A percentile compares a stretch with the other conserved stretches of the same genome.
These are phyloP conservation scores for Boletus speciosus DNA, from an alignment of 768 basidiomycete genomes.

Conservation along the genomic window DNA sequence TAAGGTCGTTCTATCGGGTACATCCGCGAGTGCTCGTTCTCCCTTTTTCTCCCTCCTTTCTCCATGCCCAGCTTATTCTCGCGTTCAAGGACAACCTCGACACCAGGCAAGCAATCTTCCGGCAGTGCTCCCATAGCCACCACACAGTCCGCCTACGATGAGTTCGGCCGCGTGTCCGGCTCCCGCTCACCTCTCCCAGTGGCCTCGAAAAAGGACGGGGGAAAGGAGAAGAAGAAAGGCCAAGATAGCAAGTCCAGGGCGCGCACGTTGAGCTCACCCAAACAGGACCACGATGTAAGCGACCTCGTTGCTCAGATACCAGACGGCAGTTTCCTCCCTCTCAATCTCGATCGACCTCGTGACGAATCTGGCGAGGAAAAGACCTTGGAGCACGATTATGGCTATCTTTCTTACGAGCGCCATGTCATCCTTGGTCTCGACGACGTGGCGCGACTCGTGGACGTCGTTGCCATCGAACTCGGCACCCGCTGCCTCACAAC, in stretches of 20 bases:
- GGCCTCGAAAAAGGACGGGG: constrained; percentile 47
- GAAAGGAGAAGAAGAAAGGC: constrained; percentile 43
- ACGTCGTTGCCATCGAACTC: constrained; percentile 66
- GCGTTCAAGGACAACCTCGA: constrained; percentile 61
- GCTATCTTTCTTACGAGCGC: constrained; percentile 68
- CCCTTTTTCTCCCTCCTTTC: constrained; percentile 1
- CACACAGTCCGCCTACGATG: constrained; percentile 42
- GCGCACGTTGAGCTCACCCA: constrained; percentile 42
- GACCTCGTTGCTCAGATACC: constrained; percentile 39
- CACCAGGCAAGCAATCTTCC: constrained; percentile 42
- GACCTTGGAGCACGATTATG: constrained; percentile 52
- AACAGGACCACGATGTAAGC: constrained; percentile 31
- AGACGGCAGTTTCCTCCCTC: constrained; percentile 52
- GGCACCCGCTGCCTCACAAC: constrained; percentile 74
- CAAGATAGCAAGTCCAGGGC: constrained; percentile 33
- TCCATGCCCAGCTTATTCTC: constrained; percentile 76
- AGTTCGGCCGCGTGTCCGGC: constrained; percentile 59
- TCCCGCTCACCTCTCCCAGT: constrained; percentile 18
- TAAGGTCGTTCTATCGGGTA: constrained; percentile 18
- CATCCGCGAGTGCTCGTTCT: constrained; percentile 4
- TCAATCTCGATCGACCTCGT: constrained; percentile 48
- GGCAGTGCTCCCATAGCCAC: constrained; percentile 4
- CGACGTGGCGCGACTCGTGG: constrained; percentile 68
- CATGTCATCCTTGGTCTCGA: constrained; percentile 77
- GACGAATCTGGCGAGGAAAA: constrained; percentile 38